Base-by-base conservation (phyloP, 2,329 filamentous ascomycete species). In the Phaeosphaeria sp. region DNA sequence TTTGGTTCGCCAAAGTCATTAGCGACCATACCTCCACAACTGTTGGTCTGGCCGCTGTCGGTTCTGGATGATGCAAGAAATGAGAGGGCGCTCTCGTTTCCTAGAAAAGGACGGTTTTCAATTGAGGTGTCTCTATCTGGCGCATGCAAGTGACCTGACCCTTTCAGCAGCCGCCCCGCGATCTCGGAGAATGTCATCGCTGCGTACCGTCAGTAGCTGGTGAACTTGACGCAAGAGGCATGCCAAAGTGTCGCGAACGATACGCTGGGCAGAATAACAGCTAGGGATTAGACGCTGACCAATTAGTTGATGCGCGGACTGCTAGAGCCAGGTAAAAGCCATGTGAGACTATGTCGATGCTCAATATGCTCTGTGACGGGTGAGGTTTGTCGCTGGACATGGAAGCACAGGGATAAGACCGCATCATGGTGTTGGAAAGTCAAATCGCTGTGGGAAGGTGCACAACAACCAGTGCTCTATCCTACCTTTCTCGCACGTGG, bases 301-400 rank as follows among this genome's bases (percentile, higher is more conserved):
- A 64, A 68, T 62, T 68, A 69, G 69, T 72, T 71, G 68, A 71
- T 72, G 70, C 59, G 68, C 67, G 68, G 71, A 65, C 64, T 75
- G 68, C 62, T 71, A 72, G 62, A 69, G 69, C 64, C 68, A 72
- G 72, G 68, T 56, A 58, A 74, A 75, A 73, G 72, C 71, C 73
- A 75, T 76, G 69, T 72, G 70, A 68, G 69, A 74, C 72, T 72
- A 75, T 73, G 65, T 71, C 68, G 64, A 76, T 77, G 73, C 69
- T 76, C 63, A 64, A 72, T 75, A 77, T 75, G 58, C 65, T 65
- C 65, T 50, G 56, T 60, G 59, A 60, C 63, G 59, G 58, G 64
- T 59, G 59, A 63, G 60, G 65, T 62, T 39, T 66, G 62, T 71
- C 64, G 62, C 61, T 65, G 63, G 69, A 69, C 63, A 61, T 59